phyloP scores from a whole-genome alignment of 495 filamentous ascomycete species.

The Aspergillus hancockii region DNA sequence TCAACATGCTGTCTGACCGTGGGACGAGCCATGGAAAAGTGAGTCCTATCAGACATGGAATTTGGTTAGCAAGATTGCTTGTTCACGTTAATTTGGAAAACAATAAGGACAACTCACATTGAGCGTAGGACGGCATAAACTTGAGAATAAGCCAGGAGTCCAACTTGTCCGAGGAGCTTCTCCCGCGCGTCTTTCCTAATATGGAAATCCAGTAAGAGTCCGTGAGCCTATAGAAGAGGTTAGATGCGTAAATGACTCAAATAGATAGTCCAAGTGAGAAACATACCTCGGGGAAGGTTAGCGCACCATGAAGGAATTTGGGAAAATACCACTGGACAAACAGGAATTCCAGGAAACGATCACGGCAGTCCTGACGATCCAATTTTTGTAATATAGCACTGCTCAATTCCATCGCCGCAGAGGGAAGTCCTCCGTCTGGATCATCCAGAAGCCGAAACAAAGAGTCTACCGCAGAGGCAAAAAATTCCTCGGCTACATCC shows the following conservation, averaged over 20 bases:
- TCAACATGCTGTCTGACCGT: conserved; percentile 74
- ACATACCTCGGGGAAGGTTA: conserved; percentile 86
- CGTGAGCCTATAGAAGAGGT: conserved; percentile 59
- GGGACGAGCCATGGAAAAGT: conserved; percentile 45
- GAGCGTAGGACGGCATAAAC: conserved; percentile 55
- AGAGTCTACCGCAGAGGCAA: conserved; percentile 73
- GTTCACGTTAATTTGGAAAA: not conserved
- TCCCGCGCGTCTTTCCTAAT: conserved; percentile 87
- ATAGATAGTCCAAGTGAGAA: conserved; percentile 2
- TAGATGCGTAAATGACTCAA: conserved; percentile 5
- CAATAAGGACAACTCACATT: conserved; percentile 37
- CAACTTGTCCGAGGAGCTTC: conserved; percentile 83
- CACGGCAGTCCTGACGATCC: conserved; percentile 65
- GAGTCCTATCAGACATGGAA: conserved; percentile 32
- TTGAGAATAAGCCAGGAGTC: conserved; percentile 71
- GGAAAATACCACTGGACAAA: conserved; percentile 92
- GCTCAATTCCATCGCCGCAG: conserved; percentile 77
- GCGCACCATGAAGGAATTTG: conserved; percentile 76
- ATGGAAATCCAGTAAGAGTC: conserved; percentile 86
- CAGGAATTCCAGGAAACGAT: conserved; percentile 73
- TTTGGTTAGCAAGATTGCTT: not conserved
- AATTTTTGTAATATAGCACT: conserved; percentile 79
- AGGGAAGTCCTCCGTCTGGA: conserved; percentile 78
- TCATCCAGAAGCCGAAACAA: conserved; percentile 84
- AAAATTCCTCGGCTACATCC: conserved; percentile 87